These are phyloP conservation scores for Seiridium unicorne DNA, from an alignment of 2,329 filamentous ascomycete species.

Conservation along the genomic window DNA sequence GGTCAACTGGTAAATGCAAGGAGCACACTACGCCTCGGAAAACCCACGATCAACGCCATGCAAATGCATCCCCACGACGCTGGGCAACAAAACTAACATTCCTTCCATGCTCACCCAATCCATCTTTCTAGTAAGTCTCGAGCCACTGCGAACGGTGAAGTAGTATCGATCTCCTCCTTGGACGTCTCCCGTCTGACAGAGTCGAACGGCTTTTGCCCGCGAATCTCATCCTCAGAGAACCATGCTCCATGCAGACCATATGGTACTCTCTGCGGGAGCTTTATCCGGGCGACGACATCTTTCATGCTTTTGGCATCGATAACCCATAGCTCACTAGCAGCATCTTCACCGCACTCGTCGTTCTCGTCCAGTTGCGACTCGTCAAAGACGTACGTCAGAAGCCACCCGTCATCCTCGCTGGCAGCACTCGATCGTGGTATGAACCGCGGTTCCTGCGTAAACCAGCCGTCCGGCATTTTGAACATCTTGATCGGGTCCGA, in stretches of 20 bases:
- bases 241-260: conserved; percentile 67
- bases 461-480: conserved; percentile 58
- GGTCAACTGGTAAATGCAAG: no score
- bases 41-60: no score
- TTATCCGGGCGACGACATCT: conserved; percentile 55
- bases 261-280: conserved; percentile 64
- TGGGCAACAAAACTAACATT: neutral
- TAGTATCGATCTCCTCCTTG: conserved; percentile 18
- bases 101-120: conserved; percentile 16
- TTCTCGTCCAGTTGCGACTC: conserved; percentile 58
- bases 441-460: conserved; percentile 67
- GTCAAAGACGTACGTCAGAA: conserved; percentile 70
- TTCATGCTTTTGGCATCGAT: conserved; percentile 63
- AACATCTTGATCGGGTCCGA: conserved; percentile 62
- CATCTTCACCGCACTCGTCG: conserved; percentile 41
- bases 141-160: conserved; percentile 20
- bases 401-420: conserved; percentile 64
- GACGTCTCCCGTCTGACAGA: conserved; percentile 16
- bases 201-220: conserved; percentile 38
- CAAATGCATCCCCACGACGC: neutral
- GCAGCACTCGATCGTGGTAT: conserved; percentile 42
- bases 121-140: conserved; percentile 20
- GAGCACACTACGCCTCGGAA: no score
- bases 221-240: conserved; percentile 54
- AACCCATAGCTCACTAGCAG: conserved; percentile 65